Percentiles rank a stretch among this genome's conserved stretches.
Conservation (phyloP, 1,139 yeast species). For the Protomyces macrosporus region DNA sequence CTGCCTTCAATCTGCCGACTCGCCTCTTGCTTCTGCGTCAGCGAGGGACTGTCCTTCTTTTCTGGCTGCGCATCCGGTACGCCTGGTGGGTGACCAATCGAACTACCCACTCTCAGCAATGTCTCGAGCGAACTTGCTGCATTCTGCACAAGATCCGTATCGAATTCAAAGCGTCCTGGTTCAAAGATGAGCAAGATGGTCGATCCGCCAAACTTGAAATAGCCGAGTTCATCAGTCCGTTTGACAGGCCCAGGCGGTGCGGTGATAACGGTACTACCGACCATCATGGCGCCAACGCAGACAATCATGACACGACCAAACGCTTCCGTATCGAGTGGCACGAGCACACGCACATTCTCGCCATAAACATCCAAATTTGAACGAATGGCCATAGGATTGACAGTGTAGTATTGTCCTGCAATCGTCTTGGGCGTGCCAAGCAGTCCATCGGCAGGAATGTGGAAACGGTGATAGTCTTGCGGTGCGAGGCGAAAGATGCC, state of each 20-base stretch:
- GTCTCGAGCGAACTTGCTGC: slow-evolving; percentile 72
- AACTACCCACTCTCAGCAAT: slow-evolving; percentile 80
- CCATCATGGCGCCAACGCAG: slow-evolving; percentile 98
- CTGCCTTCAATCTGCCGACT: slow-evolving; percentile 29
- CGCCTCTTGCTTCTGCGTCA: slow-evolving; percentile 28
- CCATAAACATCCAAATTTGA: slow-evolving; percentile 87
- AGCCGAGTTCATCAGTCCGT: slow-evolving; percentile 83
- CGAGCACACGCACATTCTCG: slow-evolving; percentile 72
- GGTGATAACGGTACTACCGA: slow-evolving; percentile 77
- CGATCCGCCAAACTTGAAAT: slow-evolving; percentile 93
- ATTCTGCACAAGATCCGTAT: slow-evolving; percentile 65
- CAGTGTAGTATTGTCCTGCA: slow-evolving; percentile 90
- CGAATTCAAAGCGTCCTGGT: slow-evolving; percentile 50
- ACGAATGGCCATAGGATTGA: slow-evolving; percentile 93
- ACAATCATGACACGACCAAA: slow-evolving; percentile 76
- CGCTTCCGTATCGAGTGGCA: slow-evolving; percentile 65
- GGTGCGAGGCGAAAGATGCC: slow-evolving; percentile 89
- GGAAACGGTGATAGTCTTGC: slow-evolving; percentile 94
- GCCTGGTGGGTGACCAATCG: slow-evolving; percentile 69
- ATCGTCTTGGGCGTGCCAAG: slow-evolving; percentile 63
- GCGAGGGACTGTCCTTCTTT: slow-evolving; percentile 10
- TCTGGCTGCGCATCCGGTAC: slow-evolving; percentile 33
- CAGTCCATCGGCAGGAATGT: slow-evolving; percentile 73
- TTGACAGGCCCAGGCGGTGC: slow-evolving; percentile 58
- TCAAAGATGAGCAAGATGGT: slow-evolving; percentile 64